phyloP scores from a whole-genome alignment of 805 yeast genomes.

The Cyberlindnera subsufficiens region DNA sequence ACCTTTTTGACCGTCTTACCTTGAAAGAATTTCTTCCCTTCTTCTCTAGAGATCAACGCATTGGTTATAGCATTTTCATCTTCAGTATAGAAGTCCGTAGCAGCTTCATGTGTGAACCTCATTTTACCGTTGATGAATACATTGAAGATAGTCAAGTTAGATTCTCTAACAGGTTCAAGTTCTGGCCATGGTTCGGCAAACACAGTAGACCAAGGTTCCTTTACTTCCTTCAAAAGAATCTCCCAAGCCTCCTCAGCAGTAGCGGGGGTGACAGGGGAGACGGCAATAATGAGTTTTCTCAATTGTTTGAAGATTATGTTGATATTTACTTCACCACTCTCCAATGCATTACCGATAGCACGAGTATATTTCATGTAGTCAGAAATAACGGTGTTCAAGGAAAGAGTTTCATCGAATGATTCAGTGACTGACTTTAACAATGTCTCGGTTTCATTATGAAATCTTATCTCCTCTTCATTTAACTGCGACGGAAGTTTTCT shows the following conservation, averaged over 20 bases:
- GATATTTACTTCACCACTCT: slow-evolving; percentile 29
- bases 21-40: slow-evolving; percentile 36
- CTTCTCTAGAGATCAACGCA: slow-evolving; percentile 25
- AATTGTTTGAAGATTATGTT: slow-evolving; percentile 43
- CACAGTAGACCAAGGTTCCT: slow-evolving; percentile 41
- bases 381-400: slow-evolving; percentile 81
- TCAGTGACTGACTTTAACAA: slow-evolving; percentile 45
- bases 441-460: slow-evolving; percentile 53
- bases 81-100: slow-evolving; percentile 29
- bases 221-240: slow-evolving; percentile 21
- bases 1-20: slow-evolving; percentile 42
- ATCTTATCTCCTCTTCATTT: slow-evolving; percentile 40
- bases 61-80: slow-evolving; percentile 33
- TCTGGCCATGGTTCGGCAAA: slow-evolving; percentile 65
- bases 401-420: slow-evolving; percentile 51
- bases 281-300: slow-evolving; percentile 49
- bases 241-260: slow-evolving; percentile 83
- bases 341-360: slow-evolving; percentile 33
- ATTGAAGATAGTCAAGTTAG: slow-evolving; percentile 38
- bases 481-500: background rate
- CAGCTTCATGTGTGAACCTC: slow-evolving; percentile 39
- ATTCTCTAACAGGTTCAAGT: slow-evolving; percentile 29
- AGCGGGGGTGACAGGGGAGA: slow-evolving; percentile 80
- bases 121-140: slow-evolving; percentile 74
- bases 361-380: slow-evolving; percentile 84